phyloP scores from a whole-genome alignment of 768 basidiomycete genomes.

The Fomitopsis serialis region DNA sequence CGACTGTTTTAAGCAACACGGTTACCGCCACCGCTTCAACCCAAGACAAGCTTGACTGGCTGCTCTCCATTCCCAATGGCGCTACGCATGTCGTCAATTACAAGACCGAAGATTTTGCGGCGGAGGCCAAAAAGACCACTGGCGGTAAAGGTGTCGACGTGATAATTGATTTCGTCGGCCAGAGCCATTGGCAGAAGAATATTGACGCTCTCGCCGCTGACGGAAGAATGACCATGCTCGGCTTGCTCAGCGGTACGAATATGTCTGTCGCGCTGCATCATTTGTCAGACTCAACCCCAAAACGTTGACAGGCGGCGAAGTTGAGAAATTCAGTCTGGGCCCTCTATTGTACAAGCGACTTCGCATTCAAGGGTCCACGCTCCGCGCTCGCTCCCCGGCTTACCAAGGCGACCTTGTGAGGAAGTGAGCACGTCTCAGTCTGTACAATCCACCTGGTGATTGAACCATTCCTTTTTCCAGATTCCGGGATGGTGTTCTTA shows the following conservation, averaged over 20 bases:
- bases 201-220: constrained; percentile 64
- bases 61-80: constrained; percentile 59
- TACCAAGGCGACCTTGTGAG: constrained; percentile 75
- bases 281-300: neutral
- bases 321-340: constrained; percentile 48
- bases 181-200: constrained; percentile 70
- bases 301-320: constrained; percentile 41
- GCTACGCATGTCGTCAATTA: constrained; percentile 81
- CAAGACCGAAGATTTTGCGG: constrained; percentile 76
- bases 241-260: constrained; percentile 56
- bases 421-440: constrained; percentile 40
- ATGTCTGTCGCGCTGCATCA: neutral
- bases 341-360: constrained; percentile 82
- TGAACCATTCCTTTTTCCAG: constrained; percentile 26
- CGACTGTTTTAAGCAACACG: constrained; percentile 22
- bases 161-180: constrained; percentile 81
- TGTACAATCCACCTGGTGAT: too few species aligned
- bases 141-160: constrained; percentile 72
- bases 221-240: constrained; percentile 69
- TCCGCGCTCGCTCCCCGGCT: constrained; percentile 65
- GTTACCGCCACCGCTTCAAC: constrained; percentile 87
- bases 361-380: constrained; percentile 82
- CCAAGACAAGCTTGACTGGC: constrained; percentile 74
- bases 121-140: constrained; percentile 65
- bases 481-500: constrained; percentile 51